Evolutionary conservation across 768 basidiomycete genomes (phyloP).

Genomic region (Dioszegia crocea): DNA sequence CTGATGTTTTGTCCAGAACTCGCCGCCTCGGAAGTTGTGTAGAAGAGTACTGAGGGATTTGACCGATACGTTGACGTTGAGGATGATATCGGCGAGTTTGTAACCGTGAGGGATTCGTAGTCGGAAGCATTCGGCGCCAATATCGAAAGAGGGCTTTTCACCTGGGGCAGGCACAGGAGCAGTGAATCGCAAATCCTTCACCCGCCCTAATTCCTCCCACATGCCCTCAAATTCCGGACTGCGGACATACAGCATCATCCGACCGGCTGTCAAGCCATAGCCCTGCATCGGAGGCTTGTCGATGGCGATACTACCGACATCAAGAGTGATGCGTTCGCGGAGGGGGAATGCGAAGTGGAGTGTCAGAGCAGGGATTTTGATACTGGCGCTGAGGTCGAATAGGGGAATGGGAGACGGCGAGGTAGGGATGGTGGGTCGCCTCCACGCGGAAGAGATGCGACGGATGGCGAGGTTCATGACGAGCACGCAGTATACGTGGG

Average conservation of each 20-base stretch:
- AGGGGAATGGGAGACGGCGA: constrained; percentile 15
- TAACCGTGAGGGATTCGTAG: constrained; percentile 78
- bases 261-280: constrained; percentile 52
- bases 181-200: constrained; percentile 58
- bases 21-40: constrained; percentile 55
- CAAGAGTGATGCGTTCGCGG: constrained; percentile 47
- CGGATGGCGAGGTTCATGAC: constrained; percentile 60
- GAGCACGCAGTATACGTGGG: constrained; percentile 66
- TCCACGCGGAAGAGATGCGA: constrained; percentile 49
- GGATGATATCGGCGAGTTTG: constrained; percentile 67
- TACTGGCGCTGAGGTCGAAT: constrained; percentile 47
- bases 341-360: constrained; percentile 49
- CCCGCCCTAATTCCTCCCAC: constrained; percentile 71
- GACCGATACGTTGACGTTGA: constrained; percentile 63
- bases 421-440: constrained; percentile 26
- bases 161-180: constrained; percentile 43
- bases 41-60: constrained; percentile 72
- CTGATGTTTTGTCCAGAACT: constrained; percentile 58
- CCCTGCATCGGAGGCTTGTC: constrained; percentile 33
- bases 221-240: constrained; percentile 53
- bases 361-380: constrained; percentile 29
- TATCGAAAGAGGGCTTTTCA: constrained; percentile 49
- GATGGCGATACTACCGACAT: constrained; percentile 15
- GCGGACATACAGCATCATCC: constrained; percentile 57
- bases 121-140: constrained; percentile 63